Percentiles rank a stretch among this genome's conserved stretches.
These are phyloP conservation scores for Suillus tomentosus DNA, from an alignment of 768 basidiomycete genomes.

Conservation along the genomic window DNA sequence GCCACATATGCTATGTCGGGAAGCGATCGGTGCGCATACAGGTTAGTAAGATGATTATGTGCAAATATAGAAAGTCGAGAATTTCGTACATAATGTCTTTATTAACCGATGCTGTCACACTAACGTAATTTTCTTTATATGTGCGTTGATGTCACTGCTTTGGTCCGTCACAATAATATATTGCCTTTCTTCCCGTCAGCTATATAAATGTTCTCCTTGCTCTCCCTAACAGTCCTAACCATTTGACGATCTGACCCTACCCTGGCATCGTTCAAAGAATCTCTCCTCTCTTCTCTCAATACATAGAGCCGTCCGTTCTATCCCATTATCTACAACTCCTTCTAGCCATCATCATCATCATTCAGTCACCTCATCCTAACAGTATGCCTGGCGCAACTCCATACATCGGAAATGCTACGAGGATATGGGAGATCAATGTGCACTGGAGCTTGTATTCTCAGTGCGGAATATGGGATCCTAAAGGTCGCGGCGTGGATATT, in stretches of 20 bases:
- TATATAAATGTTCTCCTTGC: conserved; percentile 33
- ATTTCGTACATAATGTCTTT: conserved; percentile 22
- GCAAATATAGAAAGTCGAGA: conserved; percentile 8
- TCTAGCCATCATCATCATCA: neutral
- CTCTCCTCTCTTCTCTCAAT: neutral
- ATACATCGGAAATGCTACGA: conserved; percentile 60
- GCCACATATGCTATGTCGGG: neutral
- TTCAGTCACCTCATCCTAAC: conserved; percentile 11
- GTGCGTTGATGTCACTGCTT: conserved; percentile 35
- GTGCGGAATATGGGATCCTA: conserved; percentile 72
- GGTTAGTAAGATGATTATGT: conserved; percentile 1
- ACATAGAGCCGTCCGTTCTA: neutral
- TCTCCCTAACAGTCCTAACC: conserved; percentile 9
- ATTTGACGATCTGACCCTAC: conserved; percentile 16
- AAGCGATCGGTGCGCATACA: conserved; percentile 10
- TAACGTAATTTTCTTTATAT: conserved; percentile 24
- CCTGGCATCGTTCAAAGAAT: conserved; percentile 2
- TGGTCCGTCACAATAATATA: conserved; percentile 24
- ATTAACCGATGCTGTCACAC: conserved; percentile 27
- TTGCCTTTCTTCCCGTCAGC: conserved; percentile 28
- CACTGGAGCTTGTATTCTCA: conserved; percentile 67
- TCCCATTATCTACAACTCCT: neutral
- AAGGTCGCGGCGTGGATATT: conserved; percentile 66
- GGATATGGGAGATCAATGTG: conserved; percentile 70
- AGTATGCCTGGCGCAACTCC: conserved; percentile 32